These are phyloP conservation scores for Eimeria sp. DNA, from an alignment of 169 alveolate species.

Conservation along the genomic window DNA sequence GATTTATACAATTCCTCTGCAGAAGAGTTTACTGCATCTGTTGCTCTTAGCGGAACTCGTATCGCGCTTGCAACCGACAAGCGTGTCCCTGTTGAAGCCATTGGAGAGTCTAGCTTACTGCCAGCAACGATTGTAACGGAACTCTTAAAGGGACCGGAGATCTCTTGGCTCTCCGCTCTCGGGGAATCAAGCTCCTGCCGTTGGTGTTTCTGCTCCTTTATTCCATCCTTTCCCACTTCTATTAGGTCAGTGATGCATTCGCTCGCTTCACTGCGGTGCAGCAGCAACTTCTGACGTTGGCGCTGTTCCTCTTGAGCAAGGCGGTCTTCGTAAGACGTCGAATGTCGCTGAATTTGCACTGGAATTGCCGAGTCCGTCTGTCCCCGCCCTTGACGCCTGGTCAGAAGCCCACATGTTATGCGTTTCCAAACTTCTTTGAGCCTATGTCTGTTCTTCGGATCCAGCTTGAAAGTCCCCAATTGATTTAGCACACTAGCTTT, in stretches of 20 bases:
- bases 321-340: background rate
- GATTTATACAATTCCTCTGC: background rate
- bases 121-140: background rate
- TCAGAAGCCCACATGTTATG: background rate
- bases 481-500: background rate
- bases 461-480: conserved; percentile 21
- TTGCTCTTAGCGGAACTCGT: background rate
- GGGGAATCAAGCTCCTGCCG: background rate
- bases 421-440: background rate
- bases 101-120: conserved; percentile 17
- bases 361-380: background rate
- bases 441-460: conserved; percentile 2
- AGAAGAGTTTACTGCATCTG: background rate
- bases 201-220: background rate
- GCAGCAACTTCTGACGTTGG: conserved; percentile 17
- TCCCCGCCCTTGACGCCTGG: background rate
- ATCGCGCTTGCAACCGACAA: conserved; percentile 12
- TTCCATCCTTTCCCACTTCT: background rate
- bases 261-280: conserved; percentile 24
- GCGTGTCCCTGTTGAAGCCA: conserved; percentile 12
- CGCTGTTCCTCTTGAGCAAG: conserved; percentile 14
- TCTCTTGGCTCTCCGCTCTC: background rate
- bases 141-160: background rate
- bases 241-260: conserved; percentile 26
- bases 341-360: background rate